A percentile compares a stretch with the other conserved stretches of the same genome.
These are phyloP conservation scores for Macrolepiota fuliginosa DNA, from an alignment of 768 basidiomycete genomes.

Conservation along the genomic window DNA sequence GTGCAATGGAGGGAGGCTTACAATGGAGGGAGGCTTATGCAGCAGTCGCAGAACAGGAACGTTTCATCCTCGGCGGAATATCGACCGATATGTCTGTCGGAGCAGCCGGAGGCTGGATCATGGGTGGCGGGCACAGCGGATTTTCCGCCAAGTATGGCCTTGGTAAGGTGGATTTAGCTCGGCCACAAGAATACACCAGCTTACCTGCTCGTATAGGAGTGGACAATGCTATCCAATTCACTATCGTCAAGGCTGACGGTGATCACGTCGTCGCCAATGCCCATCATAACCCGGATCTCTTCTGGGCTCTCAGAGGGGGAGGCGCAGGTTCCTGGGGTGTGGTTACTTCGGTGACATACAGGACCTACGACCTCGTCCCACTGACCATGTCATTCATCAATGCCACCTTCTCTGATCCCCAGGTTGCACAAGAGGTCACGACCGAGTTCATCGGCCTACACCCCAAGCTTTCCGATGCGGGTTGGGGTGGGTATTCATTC, in stretches of 20 bases:
- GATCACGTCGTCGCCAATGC: conserved; percentile 36
- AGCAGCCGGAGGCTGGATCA: conserved; percentile 45
- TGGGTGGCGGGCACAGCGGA: conserved; percentile 45
- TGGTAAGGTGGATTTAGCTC: conserved; percentile 37
- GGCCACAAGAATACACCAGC: conserved; percentile 24
- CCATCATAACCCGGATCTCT: conserved; percentile 41
- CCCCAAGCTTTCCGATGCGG: conserved; percentile 34
- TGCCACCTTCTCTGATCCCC: conserved; percentile 28
- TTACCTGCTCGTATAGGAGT: conserved; percentile 28
- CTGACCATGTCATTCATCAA: conserved; percentile 24
- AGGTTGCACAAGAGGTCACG: conserved; percentile 25
- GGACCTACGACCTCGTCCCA: conserved; percentile 36
- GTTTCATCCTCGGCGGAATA: conserved; percentile 45
- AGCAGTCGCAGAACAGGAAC: conserved; percentile 33
- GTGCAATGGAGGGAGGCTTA: conserved; percentile 47
- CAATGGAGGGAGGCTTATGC: conserved; percentile 44
- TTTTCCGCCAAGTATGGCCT: conserved; percentile 39
- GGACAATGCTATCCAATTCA: conserved; percentile 46
- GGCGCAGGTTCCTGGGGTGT: conserved; percentile 51
- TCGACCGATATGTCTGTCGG: conserved; percentile 39
- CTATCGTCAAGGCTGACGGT: conserved; percentile 41
- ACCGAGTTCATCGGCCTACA: conserved; percentile 33
- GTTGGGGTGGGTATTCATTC: conserved; percentile 39
- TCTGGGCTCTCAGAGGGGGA: conserved; percentile 51
- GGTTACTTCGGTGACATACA: conserved; percentile 45